Evolutionary conservation across 1,139 yeast species (phyloP).

Genomic region (Debaryomyces robertsiae): DNA sequence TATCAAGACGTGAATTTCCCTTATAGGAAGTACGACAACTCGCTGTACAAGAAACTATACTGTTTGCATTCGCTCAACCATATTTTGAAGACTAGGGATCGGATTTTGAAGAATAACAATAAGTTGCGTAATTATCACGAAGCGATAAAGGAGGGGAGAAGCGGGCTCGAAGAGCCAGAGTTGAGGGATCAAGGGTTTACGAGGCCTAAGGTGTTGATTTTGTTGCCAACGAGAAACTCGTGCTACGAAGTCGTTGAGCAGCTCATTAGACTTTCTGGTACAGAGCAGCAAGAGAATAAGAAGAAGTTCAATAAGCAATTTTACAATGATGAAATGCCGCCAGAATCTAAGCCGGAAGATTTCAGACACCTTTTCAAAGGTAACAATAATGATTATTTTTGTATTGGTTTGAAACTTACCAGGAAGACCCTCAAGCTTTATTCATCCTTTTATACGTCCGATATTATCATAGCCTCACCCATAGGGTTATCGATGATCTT

Average conservation of each 20-base stretch:
- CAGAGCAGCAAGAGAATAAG: slow-evolving; percentile 77
- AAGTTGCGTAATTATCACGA: slow-evolving; percentile 52
- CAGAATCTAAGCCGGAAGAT: slow-evolving; percentile 74
- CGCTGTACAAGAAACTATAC: slow-evolving; percentile 64
- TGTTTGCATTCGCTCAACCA: slow-evolving; percentile 79
- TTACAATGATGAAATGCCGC: slow-evolving; percentile 54
- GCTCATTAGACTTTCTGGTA: slow-evolving; percentile 63
- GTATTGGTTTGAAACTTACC: slow-evolving; percentile 85
- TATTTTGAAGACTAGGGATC: slow-evolving; percentile 80
- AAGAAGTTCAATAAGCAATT: slow-evolving; percentile 76
- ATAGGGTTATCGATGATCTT: slow-evolving; percentile 83
- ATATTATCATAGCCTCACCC: slow-evolving; percentile 88
- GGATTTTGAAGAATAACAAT: slow-evolving; percentile 72
- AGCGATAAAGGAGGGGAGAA: slow-evolving; percentile 42
- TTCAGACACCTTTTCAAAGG: slow-evolving; percentile 82
- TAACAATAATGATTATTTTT: slow-evolving; percentile 88
- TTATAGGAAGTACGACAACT: slow-evolving; percentile 40
- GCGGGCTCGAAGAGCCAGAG: slow-evolving; percentile 52
- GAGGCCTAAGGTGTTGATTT: slow-evolving; percentile 81
- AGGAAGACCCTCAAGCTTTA: slow-evolving; percentile 83
- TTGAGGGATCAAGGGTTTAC: slow-evolving; percentile 93
- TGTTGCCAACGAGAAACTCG: slow-evolving; percentile 82
- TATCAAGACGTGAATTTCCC: slow-evolving; percentile 77
- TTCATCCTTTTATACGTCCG: slow-evolving; percentile 83
- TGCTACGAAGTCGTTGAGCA: slow-evolving; percentile 71